Evolutionary conservation across 345 rosid genomes (phyloP), one percentile per base, ranked within the genome.

Genomic region (Triadica sebifera): DNA sequence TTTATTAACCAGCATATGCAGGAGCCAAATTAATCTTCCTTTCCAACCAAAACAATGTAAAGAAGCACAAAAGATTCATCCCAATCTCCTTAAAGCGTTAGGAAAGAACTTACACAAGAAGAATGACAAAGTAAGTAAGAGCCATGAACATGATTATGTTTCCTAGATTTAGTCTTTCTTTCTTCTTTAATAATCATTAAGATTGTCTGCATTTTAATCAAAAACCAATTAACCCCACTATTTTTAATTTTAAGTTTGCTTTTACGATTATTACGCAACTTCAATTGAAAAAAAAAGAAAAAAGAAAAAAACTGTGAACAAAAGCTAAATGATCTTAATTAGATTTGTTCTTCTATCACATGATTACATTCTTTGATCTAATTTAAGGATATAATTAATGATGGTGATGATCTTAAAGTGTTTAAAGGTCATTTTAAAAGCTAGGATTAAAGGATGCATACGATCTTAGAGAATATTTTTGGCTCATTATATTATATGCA

Each of bases 61-160:
- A n/a, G n/a, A n/a, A 29, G 34, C 16, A 17, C 4, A 51, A 51
- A 15, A 60, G 65, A 13, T 24, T 22, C 38, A 66, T 22, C 8
- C 29, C 37, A 22, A 45, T 66, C 55, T 46, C n/a, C 34, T n/a
- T 20, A 43, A 22, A 45, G 55, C 3, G 39, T 1, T 29, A 29
- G 34, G 34, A 29, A 29, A 29, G 34, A 38, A 24, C 53, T 59
- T 45, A 10, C 25, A n/a, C 4, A 2, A 24, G 9, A 71, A 71
- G 74, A 45, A 70, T 37, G 34, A 72, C 62, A 73, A 73, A 73
- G 77, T 24, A n/a, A n/a, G n/a, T 41, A 43, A 67, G 57, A 68
- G 72, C 25, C 34, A 73, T 73, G 49, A 78, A 24, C 37, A 78
- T 73, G 70, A 78, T 73, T 73, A 51, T 67, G 61, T 67, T 72